These are phyloP conservation scores for Combretum micranthum DNA, from an alignment of 345 rosid genomes.

Conservation along the genomic window DNA sequence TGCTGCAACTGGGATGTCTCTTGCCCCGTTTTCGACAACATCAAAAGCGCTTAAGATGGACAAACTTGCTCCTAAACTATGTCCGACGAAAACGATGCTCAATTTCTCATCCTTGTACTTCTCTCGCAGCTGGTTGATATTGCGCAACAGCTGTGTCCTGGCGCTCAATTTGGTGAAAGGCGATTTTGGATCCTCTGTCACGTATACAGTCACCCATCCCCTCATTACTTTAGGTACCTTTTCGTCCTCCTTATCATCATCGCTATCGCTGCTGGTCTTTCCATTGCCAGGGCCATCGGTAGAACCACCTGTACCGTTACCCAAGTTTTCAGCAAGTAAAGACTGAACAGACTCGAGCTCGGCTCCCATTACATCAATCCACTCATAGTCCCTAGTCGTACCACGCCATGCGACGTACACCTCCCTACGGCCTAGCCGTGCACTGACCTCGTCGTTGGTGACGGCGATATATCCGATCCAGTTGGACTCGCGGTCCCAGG, in stretches of 20 bases:
- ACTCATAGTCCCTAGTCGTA: conserved; percentile 77
- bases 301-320: conserved; percentile 2
- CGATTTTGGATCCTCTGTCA: conserved; percentile 52
- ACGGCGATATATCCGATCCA: conserved; percentile 91
- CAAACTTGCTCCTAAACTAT: conserved; percentile 80
- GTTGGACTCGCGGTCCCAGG: conserved; percentile 96
- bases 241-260: conserved; percentile 39
- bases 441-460: conserved; percentile 44
- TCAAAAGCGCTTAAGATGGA: conserved; percentile 65
- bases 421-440: conserved; percentile 59
- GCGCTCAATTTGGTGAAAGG: conserved; percentile 51
- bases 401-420: conserved; percentile 70
- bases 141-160: conserved; percentile 43
- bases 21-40: conserved; percentile 51
- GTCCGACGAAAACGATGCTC: conserved; percentile 61
- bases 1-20: conserved; percentile 57
- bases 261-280: conserved; percentile 16
- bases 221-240: conserved; percentile 53
- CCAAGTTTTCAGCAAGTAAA: conserved; percentile 19
- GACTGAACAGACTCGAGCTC: conserved; percentile 38
- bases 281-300: background rate
- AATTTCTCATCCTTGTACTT: conserved; percentile 46
- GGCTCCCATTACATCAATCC: conserved; percentile 63
- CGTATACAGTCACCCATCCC: conserved; percentile 79
- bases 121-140: conserved; percentile 42